Base-by-base conservation (phyloP, 2,329 filamentous ascomycete species). In the Sphaerulina vaccinii region DNA sequence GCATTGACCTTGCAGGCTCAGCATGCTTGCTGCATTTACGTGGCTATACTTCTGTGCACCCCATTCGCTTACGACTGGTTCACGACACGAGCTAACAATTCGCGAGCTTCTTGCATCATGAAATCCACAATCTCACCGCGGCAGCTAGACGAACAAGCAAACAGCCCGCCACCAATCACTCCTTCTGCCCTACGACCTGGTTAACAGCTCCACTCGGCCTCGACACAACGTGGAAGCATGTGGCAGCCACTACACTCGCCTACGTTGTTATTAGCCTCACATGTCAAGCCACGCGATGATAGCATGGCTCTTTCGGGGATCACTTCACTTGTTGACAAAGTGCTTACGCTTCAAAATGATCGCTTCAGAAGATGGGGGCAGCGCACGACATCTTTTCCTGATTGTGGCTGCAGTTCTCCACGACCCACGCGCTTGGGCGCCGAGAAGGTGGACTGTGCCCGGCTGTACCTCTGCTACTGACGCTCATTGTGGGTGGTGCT, bases 331-430 rank as follows among this genome's bases (percentile, higher is more conserved):
- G 16, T 23, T 8, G 24, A 35, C 32, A 35, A 35, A n/a, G 5
- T 35, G 6, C 6, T n/a, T 5, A 19, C 5, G 15, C 37, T 19
- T 5, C 11, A 24, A n/a, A 7, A 15, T 11, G 19, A 23, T 41
- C 7, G 6, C 21, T 15, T 41, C 3, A 13, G 21, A 39, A 18
- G 37, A 22, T 8, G 15, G 37, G 16, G 32, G 32, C 32, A 35
- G 16, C 13, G 32, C 32, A 35, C 32, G 13, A 35, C 32, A 35
- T 16, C 48, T 45, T 32, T 24, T 46, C 35, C 27, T 27, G 49
- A 45, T 24, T 27, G 49, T 45, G 49, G 49, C 49, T 51, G 49
- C 49, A 51, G 33, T 27, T 15, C 16, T 45, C 16, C 42, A 36
- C 33, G 38, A 37, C 29, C 39, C 27, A 37, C 27, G 24, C 29